phyloP scores from a whole-genome alignment of 2,329 filamentous ascomycete genomes.

The Trichothecium roseum region DNA sequence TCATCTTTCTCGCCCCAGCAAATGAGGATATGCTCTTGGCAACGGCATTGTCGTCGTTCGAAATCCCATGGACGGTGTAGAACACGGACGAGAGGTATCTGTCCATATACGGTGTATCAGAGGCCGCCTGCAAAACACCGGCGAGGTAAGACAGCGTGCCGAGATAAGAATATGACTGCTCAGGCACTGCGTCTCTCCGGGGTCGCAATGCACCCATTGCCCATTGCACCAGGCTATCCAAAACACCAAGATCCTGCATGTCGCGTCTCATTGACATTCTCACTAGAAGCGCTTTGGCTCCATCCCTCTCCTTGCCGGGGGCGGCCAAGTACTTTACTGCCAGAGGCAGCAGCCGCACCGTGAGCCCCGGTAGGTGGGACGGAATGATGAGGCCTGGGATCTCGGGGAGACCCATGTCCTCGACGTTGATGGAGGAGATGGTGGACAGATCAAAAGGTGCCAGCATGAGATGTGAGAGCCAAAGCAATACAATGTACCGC shows the following conservation, averaged over 20 bases:
- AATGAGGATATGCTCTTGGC: slow-evolving; percentile 53
- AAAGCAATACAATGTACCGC: slow-evolving; percentile 75
- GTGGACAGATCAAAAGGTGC: slow-evolving; percentile 85
- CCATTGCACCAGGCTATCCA: slow-evolving; percentile 61
- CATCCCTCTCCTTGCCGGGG: slow-evolving; percentile 80
- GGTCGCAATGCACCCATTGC: slow-evolving; percentile 50
- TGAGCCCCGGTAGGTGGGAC: slow-evolving; percentile 54
- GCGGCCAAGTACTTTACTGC: slow-evolving; percentile 61
- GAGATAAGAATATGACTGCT: slow-evolving; percentile 63
- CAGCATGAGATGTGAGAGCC: slow-evolving; percentile 73
- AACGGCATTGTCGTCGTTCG: slow-evolving; percentile 35
- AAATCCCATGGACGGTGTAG: slow-evolving; percentile 48
- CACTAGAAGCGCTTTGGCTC: slow-evolving; percentile 74
- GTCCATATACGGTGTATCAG: slow-evolving; percentile 65
- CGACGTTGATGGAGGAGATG: slow-evolving; percentile 56
- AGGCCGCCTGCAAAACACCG: slow-evolving; percentile 57
- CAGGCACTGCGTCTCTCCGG: slow-evolving; percentile 18
- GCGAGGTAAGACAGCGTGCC: slow-evolving; percentile 73
- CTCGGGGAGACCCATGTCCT: slow-evolving; percentile 29
- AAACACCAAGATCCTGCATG: slow-evolving; percentile 69
- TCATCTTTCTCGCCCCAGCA: slow-evolving; percentile 68
- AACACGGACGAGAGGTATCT: slow-evolving; percentile 58
- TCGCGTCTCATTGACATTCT: slow-evolving; percentile 74
- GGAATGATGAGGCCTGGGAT: slow-evolving; percentile 46
- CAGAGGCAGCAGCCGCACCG: slow-evolving; percentile 58